These are phyloP conservation scores for Hypoxylon sp. DNA, from an alignment of 2,329 filamentous ascomycete genomes.

Conservation along the genomic window DNA sequence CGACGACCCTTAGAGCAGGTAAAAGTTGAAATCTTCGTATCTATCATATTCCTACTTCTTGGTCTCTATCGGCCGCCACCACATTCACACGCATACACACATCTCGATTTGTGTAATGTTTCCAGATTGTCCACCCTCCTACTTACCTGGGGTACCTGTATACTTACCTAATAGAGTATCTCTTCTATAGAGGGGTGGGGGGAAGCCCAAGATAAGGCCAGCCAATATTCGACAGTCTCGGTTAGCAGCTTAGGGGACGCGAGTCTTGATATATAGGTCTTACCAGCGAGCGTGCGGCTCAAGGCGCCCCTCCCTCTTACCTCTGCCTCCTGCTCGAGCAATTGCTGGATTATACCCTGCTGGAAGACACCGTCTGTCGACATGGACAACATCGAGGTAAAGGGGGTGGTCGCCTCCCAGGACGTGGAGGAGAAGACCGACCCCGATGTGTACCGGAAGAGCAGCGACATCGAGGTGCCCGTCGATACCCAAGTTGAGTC, in stretches of 20 bases:
- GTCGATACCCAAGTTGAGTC: slow-evolving; percentile 26
- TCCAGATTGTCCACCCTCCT: too few species aligned
- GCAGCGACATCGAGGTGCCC: slow-evolving; percentile 24
- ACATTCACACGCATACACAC: too few species aligned
- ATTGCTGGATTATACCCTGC: too few species aligned
- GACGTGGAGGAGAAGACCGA: slow-evolving; percentile 20
- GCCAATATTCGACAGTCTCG: neutral
- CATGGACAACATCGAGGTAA: slow-evolving; percentile 20
- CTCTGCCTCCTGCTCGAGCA: too few species aligned
- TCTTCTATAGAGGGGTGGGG: neutral
- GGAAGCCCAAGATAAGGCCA: neutral
- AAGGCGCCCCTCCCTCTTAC: neutral
- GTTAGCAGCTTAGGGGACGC: too few species aligned
- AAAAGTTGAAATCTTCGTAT: neutral
- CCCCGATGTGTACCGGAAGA: slow-evolving; percentile 13
- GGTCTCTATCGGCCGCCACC: too few species aligned
- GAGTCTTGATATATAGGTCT: slow-evolving; percentile 2
- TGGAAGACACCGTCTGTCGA: neutral
- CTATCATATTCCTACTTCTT: too few species aligned
- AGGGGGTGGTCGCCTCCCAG: slow-evolving; percentile 12
- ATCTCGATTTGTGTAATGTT: too few species aligned
- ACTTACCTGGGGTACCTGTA: too few species aligned
- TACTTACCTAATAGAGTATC: neutral
- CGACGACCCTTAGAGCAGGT: neutral
- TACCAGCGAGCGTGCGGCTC: neutral